phyloP scores from a whole-genome alignment of 192 early-diverging fungal species.

The Dissophora globulifera region DNA sequence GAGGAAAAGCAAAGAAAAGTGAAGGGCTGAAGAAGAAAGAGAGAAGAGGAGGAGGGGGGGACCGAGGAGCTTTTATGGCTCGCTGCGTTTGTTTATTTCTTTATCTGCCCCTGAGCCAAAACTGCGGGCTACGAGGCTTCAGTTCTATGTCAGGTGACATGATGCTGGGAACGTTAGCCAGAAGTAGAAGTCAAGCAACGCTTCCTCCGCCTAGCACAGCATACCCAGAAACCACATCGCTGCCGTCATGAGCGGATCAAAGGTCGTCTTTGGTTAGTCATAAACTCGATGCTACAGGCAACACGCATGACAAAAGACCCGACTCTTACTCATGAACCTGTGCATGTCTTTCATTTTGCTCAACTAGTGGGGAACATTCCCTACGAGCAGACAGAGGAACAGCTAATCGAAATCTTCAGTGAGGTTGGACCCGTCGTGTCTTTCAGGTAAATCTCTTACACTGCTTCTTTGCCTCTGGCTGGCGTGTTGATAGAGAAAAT shows the following conservation, averaged over 20 bases:
- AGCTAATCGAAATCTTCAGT: conserved; percentile 91
- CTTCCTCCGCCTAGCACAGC: too few species aligned
- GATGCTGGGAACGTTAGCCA: too few species aligned
- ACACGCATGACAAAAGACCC: too few species aligned
- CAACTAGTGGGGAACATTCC: conserved; percentile 80
- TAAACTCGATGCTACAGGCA: too few species aligned
- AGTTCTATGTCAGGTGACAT: conserved; percentile 14
- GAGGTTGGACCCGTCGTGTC: conserved; percentile 89
- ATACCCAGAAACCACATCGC: neutral
- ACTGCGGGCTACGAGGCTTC: too few species aligned
- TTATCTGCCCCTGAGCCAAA: too few species aligned
- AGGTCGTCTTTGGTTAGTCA: conserved; percentile 56
- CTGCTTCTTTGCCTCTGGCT: too few species aligned
- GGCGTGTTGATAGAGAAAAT: neutral
- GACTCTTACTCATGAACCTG: too few species aligned
- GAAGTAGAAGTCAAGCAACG: too few species aligned
- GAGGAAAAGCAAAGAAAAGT: neutral
- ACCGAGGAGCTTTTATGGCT: too few species aligned
- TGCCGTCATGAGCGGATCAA: conserved; percentile 46
- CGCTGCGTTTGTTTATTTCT: too few species aligned
- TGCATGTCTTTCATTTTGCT: neutral
- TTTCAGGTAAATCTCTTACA: conserved; percentile 71
- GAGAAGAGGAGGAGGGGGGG: neutral
- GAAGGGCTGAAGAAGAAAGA: neutral
- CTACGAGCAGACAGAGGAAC: conserved; percentile 92